Evolutionary conservation across 75 land plant species (phyloP).

Genomic region (Cunninghamia lanceolata): DNA sequence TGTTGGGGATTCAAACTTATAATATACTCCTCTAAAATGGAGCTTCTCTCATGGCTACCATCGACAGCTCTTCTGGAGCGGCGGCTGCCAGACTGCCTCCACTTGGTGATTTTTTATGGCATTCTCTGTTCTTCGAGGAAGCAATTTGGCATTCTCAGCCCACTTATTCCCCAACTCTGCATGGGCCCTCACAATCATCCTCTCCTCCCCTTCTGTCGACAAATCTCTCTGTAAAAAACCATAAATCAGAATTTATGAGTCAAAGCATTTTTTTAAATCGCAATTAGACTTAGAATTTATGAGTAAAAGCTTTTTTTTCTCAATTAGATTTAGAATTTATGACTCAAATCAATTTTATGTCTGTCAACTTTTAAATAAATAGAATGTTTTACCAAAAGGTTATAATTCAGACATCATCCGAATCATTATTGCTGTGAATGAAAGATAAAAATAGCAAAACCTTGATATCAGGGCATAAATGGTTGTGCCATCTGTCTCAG

Average conservation of each 20-base stretch:
- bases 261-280: not conserved
- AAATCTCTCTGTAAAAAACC: slow-evolving; percentile 44
- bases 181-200: slow-evolving; percentile 56
- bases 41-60: not conserved
- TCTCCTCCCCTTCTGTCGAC: slow-evolving; percentile 76
- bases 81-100: slow-evolving; percentile 50
- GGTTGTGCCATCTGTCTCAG: slow-evolving; percentile 82
- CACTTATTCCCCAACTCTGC: slow-evolving; percentile 63
- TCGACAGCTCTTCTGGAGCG: slow-evolving; percentile 12
- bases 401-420: not conserved
- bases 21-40: slow-evolving; percentile 31
- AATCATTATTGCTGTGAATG: slow-evolving; percentile 2
- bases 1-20: slow-evolving; percentile 4
- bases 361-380: not conserved
- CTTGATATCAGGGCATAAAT: slow-evolving; percentile 80
- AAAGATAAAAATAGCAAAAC: slow-evolving; percentile 12
- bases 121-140: slow-evolving; percentile 86
- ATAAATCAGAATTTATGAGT: no score
- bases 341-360: no score
- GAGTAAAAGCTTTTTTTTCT: no score
- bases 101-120: slow-evolving; percentile 82
- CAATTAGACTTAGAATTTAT: no score
- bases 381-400: no score
- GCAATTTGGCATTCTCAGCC: slow-evolving; percentile 83
- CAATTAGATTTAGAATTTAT: no score